Base-by-base conservation (phyloP, 2,329 filamentous ascomycete species). In the Rutstroemia sydowiana region DNA sequence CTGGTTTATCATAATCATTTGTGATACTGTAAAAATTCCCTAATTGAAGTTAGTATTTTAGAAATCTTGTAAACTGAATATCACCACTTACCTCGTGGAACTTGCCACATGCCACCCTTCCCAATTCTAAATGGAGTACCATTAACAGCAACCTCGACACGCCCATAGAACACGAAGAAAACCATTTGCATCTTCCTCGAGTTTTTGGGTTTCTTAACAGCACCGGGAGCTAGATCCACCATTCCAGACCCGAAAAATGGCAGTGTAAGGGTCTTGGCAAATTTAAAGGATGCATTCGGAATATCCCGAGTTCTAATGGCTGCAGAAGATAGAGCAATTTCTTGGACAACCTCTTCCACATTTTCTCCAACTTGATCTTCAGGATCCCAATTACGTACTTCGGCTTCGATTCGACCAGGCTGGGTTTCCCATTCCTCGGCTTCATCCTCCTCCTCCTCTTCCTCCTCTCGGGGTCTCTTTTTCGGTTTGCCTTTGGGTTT, bases 151-250 rank as follows among this genome's bases (percentile, higher is more conserved):
- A 95, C 91, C 58, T 82, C 75, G 18, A 96, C 89, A 58, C 86
- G 83, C 20, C 93, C 93, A 41, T 80, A 78, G 61, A 89, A 85
- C 28, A 98, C 86, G 62, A 95, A 96, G 69, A 97, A 97, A 1
- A 87, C 84, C 85, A 98, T 93, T 66, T 96, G 90, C 88, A 96
- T 97, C 72, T 87, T 91, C 57, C 92, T 79, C 32, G 87, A 87
- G 69, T 96, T 97, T 76, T 97, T 97, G 45, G 85, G 81, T 60
- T 84, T 82, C 74, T 98, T 98, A 65, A 87, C 81, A 30, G 87
- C 82, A 2, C 86, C 85, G 0, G 88, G 84, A 5, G 89, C 88
- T 46, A 98, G 73, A 63, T 97, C 92, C 34, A 98, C 87, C 48
- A 97, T 79, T 14, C 93, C 93, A 9, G 87, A 85, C 31, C 90